phyloP scores from a whole-genome alignment of 257 asterid genomes.

The Catharanthus roseus region DNA sequence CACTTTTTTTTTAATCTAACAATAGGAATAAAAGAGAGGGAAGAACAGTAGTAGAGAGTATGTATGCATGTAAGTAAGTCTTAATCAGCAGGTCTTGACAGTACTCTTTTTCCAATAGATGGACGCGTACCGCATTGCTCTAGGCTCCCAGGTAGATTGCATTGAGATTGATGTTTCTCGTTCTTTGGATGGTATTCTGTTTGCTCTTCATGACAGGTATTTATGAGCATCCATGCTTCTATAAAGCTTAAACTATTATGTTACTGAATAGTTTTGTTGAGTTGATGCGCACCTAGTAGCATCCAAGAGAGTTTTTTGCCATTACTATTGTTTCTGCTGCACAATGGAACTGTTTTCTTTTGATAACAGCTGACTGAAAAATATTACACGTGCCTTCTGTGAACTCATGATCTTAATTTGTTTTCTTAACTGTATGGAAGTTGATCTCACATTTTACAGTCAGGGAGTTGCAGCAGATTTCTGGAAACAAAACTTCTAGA shows the following conservation, averaged over 20 bases:
- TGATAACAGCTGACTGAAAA: not conserved
- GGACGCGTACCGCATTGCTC: conserved; percentile 65
- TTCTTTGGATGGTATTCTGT: conserved; percentile 79
- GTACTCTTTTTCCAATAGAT: conserved; percentile 34
- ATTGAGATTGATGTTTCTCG: conserved; percentile 95
- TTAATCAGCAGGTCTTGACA: not conserved
- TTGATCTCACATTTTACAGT: conserved; percentile 85
- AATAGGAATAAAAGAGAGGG: not conserved
- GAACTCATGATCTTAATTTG: conserved; percentile 1
- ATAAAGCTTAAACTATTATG: conserved; percentile 12
- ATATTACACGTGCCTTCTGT: conserved; percentile 5
- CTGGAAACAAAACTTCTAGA: conserved; percentile 68
- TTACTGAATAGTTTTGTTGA: conserved; percentile 2
- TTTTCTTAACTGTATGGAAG: conserved; percentile 32
- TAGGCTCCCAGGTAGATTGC: conserved; percentile 78
- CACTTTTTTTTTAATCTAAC: not conserved
- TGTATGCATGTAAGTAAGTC: not conserved
- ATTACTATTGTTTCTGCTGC: not conserved
- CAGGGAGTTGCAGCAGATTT: conserved; percentile 92
- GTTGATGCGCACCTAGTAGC: too few species aligned
- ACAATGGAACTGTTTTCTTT: not conserved
- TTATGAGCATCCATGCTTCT: conserved; percentile 14
- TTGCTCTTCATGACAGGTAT: conserved; percentile 97
- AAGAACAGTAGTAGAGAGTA: not conserved
- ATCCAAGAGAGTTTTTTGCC: not conserved